Percentiles rank a stretch among this genome's conserved stretches.
These are phyloP conservation scores for Chamaecrista fasciculata DNA, from an alignment of 306 rosid species.

Conservation along the genomic window DNA sequence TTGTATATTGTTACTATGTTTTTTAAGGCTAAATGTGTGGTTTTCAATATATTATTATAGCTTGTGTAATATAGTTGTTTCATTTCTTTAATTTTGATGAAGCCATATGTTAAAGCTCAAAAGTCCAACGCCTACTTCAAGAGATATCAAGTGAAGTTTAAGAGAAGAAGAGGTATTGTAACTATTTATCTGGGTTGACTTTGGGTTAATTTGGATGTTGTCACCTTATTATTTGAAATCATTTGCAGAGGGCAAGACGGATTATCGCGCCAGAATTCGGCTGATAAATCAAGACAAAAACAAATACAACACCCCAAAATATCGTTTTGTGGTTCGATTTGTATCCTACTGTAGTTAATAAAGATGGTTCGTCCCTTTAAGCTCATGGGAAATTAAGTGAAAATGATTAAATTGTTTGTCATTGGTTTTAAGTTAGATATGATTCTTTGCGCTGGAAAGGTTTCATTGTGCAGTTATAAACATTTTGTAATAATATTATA, in stretches of 20 bases:
- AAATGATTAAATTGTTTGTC: not conserved
- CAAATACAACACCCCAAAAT: no score
- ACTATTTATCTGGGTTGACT: not conserved
- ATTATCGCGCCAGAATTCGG: constrained; percentile 83
- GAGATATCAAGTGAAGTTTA: constrained; percentile 50
- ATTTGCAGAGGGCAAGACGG: constrained; percentile 84
- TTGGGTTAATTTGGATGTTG: not conserved
- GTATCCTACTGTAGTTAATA: constrained; percentile 58
- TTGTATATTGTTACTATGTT: no score
- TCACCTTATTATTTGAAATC: not conserved
- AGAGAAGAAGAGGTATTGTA: no score
- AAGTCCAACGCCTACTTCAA: constrained; percentile 43
- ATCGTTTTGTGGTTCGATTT: constrained; percentile 72
- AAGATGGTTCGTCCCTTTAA: not conserved
- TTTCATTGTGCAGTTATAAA: no score
- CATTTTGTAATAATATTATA: no score
- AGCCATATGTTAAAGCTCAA: constrained; percentile 41
- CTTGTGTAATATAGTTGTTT: no score
- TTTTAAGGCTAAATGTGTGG: no score
- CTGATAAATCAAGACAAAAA: constrained; percentile 90
- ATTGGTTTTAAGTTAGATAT: not conserved
- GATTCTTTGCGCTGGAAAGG: not conserved
- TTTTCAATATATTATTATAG: no score
- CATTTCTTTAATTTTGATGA: not conserved
- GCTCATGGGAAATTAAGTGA: not conserved